Conservation (phyloP, 2,329 filamentous ascomycete species). For the Hortaea sp. region DNA sequence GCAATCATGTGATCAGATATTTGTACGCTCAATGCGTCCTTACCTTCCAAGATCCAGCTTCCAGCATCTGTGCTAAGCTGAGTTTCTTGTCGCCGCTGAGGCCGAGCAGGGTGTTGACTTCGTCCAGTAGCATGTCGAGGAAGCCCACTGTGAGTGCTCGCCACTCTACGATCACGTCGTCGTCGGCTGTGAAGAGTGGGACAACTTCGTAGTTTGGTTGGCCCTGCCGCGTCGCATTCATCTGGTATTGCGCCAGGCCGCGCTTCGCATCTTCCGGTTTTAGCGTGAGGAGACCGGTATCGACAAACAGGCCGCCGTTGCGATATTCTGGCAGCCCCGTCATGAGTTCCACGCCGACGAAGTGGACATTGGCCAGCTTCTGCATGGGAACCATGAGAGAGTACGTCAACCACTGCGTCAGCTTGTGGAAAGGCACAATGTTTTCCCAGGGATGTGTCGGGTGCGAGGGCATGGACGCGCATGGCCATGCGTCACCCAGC, state of each 20-base stretch:
- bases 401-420: conserved; percentile 91
- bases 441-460: conserved; percentile 63
- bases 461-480: conserved; percentile 69
- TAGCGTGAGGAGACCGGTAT: conserved; percentile 70
- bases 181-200: conserved; percentile 61
- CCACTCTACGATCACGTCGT: conserved; percentile 75
- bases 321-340: conserved; percentile 87
- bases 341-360: conserved; percentile 71
- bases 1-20: neutral
- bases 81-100: conserved; percentile 61
- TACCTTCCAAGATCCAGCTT: conserved; percentile 97
- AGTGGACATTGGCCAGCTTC: conserved; percentile 67
- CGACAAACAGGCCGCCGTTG: conserved; percentile 80
- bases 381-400: conserved; percentile 89
- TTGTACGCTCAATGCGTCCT: conserved; percentile 19
- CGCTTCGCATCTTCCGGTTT: conserved; percentile 60
- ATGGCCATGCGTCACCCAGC: conserved; percentile 91
- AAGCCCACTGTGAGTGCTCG: conserved; percentile 65
- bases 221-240: conserved; percentile 62
- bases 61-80: conserved; percentile 76
- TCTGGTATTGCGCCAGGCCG: conserved; percentile 58
- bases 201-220: conserved; percentile 64
- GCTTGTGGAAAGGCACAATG: conserved; percentile 86
- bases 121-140: conserved; percentile 57
- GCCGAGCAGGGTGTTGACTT: conserved; percentile 59